Conservation (phyloP, 495 filamentous ascomycete genomes). For the Neurospora intermedia region DNA sequence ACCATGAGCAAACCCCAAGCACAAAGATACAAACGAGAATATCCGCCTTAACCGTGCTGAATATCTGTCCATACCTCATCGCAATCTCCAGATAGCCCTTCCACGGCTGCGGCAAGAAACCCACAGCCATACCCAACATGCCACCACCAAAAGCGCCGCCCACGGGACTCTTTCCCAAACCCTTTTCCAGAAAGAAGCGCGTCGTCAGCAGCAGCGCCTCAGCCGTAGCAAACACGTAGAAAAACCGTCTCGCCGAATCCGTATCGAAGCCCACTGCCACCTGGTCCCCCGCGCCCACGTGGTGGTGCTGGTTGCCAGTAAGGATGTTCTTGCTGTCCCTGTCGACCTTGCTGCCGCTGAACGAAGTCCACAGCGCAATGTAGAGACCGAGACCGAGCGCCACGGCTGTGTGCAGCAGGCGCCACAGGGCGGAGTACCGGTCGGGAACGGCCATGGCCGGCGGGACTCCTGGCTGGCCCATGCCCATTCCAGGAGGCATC, state of each 20-base stretch:
- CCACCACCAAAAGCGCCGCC: constrained; percentile 34
- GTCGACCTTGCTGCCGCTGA: constrained; percentile 46
- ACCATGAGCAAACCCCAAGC: constrained; percentile 61
- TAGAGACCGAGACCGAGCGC: constrained; percentile 62
- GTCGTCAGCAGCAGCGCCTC: constrained; percentile 63
- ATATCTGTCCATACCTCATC: constrained; percentile 60
- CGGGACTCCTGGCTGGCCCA: neutral
- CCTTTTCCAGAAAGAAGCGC: constrained; percentile 52
- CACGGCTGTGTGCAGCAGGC: constrained; percentile 64
- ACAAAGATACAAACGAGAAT: constrained; percentile 66
- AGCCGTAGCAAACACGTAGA: constrained; percentile 64
- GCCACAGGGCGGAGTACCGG: constrained; percentile 52
- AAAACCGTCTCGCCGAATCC: constrained; percentile 39
- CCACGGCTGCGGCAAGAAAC: constrained; percentile 48
- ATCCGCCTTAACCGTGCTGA: constrained; percentile 49
- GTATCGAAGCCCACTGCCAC: constrained; percentile 13
- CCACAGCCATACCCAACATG: constrained; percentile 47
- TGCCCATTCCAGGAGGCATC: constrained; percentile 2
- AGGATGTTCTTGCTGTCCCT: constrained; percentile 16
- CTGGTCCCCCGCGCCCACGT: constrained; percentile 4
- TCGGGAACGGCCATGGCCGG: constrained; percentile 23
- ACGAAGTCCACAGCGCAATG: constrained; percentile 51
- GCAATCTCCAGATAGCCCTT: constrained; percentile 47
- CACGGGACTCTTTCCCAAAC: constrained; percentile 14
- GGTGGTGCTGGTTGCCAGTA: neutral